Conservation (phyloP, 345 rosid species). For the Jatropha curcas region DNA sequence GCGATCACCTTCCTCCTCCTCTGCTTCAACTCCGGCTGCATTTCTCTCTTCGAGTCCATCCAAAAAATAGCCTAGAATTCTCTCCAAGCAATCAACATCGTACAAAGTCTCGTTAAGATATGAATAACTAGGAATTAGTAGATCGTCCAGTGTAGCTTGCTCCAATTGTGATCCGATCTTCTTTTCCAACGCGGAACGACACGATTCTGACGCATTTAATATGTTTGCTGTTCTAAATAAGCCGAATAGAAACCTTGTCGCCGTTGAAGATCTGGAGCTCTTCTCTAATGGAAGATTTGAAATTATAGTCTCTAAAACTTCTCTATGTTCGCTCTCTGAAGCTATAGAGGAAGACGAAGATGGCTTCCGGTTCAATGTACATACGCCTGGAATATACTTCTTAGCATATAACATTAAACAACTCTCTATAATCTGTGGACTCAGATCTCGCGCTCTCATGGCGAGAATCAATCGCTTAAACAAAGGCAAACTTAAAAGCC, state of each 20-base stretch:
- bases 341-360: constrained; percentile 39
- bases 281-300: constrained; percentile 61
- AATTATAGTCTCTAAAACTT: constrained; percentile 64
- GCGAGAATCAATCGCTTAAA: constrained; percentile 59
- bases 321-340: constrained; percentile 77
- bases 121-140: constrained; percentile 92
- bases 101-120: constrained; percentile 89
- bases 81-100: constrained; percentile 91
- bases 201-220: constrained; percentile 66
- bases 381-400: constrained; percentile 76
- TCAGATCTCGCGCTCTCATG: constrained; percentile 59
- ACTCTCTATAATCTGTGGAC: constrained; percentile 66
- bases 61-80: constrained; percentile 68
- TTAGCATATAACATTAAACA: constrained; percentile 79
- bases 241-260: constrained; percentile 67
- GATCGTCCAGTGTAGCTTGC: constrained; percentile 80
- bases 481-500: constrained; percentile 50
- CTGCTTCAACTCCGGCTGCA: constrained; percentile 34
- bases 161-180: constrained; percentile 86
- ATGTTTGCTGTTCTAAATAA: constrained; percentile 76
- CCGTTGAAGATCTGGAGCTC: constrained; percentile 54
- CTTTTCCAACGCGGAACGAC: constrained; percentile 64
- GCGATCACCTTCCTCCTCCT: constrained; percentile 19
- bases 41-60: constrained; percentile 47
- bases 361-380: constrained; percentile 69